A percentile compares a stretch with the other conserved stretches of the same genome.
Evolutionary conservation across 2,329 filamentous ascomycete species (phyloP).

Genomic region (Colletotrichum simmondsii): DNA sequence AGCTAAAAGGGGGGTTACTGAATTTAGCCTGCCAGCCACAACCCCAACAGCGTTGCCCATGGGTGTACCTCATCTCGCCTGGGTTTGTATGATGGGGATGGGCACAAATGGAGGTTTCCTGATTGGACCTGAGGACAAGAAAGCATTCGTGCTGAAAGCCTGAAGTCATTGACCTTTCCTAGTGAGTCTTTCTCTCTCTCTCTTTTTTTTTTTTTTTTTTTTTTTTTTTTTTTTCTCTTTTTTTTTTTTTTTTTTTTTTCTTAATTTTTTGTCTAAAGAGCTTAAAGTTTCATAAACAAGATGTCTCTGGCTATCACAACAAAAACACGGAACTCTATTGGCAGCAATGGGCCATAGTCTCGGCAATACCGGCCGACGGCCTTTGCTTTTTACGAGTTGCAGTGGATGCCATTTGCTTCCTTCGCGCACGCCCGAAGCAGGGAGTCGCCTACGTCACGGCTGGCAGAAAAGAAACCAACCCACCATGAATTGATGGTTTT

Average conservation of each 20-base stretch:
- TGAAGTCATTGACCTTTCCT: neutral
- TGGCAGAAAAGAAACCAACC: neutral
- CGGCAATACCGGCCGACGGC: conserved; percentile 9
- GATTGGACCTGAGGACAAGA: neutral
- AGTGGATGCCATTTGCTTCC: conserved; percentile 6
- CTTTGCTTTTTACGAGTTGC: conserved; percentile 10
- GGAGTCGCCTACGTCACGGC: conserved; percentile 24
- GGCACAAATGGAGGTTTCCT: conserved; percentile 3
- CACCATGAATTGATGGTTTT: conserved; percentile 8
- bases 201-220: neutral
- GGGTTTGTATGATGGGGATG: neutral
- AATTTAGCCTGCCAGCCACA: conserved; percentile 24
- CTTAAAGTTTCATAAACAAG: neutral
- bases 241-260: too few relatives aligned
- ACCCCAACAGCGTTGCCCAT: conserved; percentile 7
- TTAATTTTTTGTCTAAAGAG: neutral
- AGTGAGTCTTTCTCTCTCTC: neutral
- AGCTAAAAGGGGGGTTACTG: conserved; percentile 22
- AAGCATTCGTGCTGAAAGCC: neutral
- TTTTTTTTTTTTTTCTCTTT: too few relatives aligned
- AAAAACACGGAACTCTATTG: neutral
- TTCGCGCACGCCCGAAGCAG: conserved; percentile 14
- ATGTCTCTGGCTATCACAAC: neutral
- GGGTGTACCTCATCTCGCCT: neutral
- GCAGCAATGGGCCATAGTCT: neutral